phyloP scores from a whole-genome alignment of 1,284 basidiomycete species.

The Trichosporon sp. region DNA sequence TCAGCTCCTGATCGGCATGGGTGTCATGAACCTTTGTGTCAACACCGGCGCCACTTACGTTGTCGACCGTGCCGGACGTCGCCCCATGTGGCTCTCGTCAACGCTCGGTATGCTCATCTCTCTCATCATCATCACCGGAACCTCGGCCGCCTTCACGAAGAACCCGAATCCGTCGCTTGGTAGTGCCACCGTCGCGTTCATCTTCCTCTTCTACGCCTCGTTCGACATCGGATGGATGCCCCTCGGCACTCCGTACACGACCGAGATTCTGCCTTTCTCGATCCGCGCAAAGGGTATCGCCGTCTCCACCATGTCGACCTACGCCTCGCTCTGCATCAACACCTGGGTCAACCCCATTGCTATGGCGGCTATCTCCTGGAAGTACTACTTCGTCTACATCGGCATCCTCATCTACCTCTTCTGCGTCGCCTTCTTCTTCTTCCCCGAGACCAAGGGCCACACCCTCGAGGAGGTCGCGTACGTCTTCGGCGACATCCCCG shows the following conservation, averaged over 20 bases:
- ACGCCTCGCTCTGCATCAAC: slow-evolving; percentile 31
- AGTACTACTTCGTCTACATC: slow-evolving; percentile 36
- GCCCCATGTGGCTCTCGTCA: slow-evolving; percentile 28
- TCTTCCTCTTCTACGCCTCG: slow-evolving; percentile 32
- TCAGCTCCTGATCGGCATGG: slow-evolving; percentile 27
- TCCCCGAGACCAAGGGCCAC: slow-evolving; percentile 46
- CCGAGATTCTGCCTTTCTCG: slow-evolving; percentile 69
- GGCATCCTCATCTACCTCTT: slow-evolving; percentile 35
- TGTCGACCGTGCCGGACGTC: slow-evolving; percentile 29
- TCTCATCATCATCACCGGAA: slow-evolving; percentile 26
- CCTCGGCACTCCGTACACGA: slow-evolving; percentile 30
- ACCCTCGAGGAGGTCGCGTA: slow-evolving; percentile 17
- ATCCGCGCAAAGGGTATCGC: slow-evolving; percentile 65
- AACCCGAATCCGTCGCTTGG: slow-evolving; percentile 22
- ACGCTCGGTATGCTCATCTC: slow-evolving; percentile 34
- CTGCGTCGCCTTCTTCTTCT: slow-evolving; percentile 42
- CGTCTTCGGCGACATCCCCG: slow-evolving; percentile 15
- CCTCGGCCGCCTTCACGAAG: slow-evolving; percentile 25
- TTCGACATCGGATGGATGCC: slow-evolving; percentile 30
- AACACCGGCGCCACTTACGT: slow-evolving; percentile 11
- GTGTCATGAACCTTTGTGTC: slow-evolving; percentile 27
- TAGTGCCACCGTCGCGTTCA: slow-evolving; percentile 27
- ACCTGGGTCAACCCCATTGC: slow-evolving; percentile 39
- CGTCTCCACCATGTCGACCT: slow-evolving; percentile 15
- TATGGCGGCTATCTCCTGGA: slow-evolving; percentile 34